Base-by-base conservation (phyloP, 2,329 filamentous ascomycete species). In the Colletotrichum truncatum region DNA sequence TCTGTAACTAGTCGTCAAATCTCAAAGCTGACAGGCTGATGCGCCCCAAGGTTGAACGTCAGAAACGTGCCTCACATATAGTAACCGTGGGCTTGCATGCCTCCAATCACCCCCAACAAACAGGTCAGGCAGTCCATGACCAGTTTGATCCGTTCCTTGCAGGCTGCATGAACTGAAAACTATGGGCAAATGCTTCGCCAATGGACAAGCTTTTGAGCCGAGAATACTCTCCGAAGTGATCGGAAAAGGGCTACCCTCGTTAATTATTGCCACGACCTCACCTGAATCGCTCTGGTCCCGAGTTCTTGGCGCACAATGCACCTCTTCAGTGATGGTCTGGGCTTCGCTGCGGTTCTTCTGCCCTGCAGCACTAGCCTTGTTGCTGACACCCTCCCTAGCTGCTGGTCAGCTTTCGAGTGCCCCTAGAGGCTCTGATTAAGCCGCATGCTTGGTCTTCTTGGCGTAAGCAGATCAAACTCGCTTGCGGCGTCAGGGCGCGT, bases 391-490 rank as follows among this genome's bases (percentile, higher is more conserved):
- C 30, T 7, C 7, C 30, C 30, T 32, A 32, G 30, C 30, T 32
- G 39, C 39, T 43, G 34, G 9, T 11, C 39, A 25, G 39, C 39
- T 21, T 23, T n/a, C 39, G 11, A 16, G 7, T 14, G 11, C 39
- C n/a, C 46, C 28, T 14, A 23, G 26, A 34, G 38, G 54, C 54
- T 30, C 21, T 26, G 39, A 25, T 10, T 16, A 61, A 25, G 39
- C 16, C 32, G 38, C 30, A 41, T n/a, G 12, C 28, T 55, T 38
- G 25, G 32, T 11, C 45, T 34, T 51, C 57, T 64, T 49, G 63
- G 51, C 57, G 45, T 57, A 11, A 32, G 43, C 2, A 66, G 43
- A 66, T 66, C 57, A 66, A 66, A 66, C 63, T 49, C 49, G 63
- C 57, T 36, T 62, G 62, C 26, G 43, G 62, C 62, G 62, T 52